A percentile compares a stretch with the other conserved stretches of the same genome.
Evolutionary conservation across 176 grass and related monocot genomes (phyloP).

Genomic region (Panicum miliaceum): DNA sequence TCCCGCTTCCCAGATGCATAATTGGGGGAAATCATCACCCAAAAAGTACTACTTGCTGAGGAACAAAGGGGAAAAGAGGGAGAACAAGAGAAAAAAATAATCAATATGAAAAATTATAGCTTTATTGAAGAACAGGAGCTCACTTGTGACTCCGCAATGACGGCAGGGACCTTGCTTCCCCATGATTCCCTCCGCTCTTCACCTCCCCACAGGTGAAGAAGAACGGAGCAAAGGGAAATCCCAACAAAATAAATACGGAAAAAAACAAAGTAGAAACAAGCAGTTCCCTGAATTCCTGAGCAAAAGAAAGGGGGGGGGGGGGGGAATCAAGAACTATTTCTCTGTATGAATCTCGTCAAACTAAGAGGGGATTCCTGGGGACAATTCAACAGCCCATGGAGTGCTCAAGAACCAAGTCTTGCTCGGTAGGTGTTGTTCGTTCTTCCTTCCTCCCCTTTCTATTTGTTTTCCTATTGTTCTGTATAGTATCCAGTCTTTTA

Average conservation of each 20-base stretch:
- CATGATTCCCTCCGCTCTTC: slow-evolving; percentile 60
- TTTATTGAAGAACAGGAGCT: slow-evolving; percentile 70
- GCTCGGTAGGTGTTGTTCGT: slow-evolving; percentile 56
- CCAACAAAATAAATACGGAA: slow-evolving; percentile 19
- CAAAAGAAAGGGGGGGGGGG: slow-evolving; percentile 46
- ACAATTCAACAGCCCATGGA: slow-evolving; percentile 47
- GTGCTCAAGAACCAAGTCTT: slow-evolving; percentile 44
- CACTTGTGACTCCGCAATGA: slow-evolving; percentile 99
- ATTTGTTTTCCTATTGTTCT: slow-evolving; percentile 56
- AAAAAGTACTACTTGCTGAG: slow-evolving; percentile 15
- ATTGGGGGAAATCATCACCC: slow-evolving; percentile 43
- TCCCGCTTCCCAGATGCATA: slow-evolving; percentile 54
- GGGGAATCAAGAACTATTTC: slow-evolving; percentile 40
- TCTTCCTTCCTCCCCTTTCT: slow-evolving; percentile 40
- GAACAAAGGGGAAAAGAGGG: slow-evolving; percentile 32
- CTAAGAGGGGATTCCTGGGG: slow-evolving; percentile 46
- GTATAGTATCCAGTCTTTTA: slow-evolving; percentile 48
- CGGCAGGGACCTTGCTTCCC: slow-evolving; percentile 91
- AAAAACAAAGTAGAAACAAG: slow-evolving; percentile 41
- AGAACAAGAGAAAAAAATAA: slow-evolving; percentile 25
- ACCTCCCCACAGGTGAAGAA: slow-evolving; percentile 47
- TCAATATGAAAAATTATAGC: slow-evolving; percentile 41
- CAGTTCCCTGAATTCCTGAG: slow-evolving; percentile 48
- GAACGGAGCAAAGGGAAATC: slow-evolving; percentile 47
- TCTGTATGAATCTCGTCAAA: slow-evolving; percentile 49